Base-by-base conservation (phyloP, 768 basidiomycete species). In the Kwoniella sp. region DNA sequence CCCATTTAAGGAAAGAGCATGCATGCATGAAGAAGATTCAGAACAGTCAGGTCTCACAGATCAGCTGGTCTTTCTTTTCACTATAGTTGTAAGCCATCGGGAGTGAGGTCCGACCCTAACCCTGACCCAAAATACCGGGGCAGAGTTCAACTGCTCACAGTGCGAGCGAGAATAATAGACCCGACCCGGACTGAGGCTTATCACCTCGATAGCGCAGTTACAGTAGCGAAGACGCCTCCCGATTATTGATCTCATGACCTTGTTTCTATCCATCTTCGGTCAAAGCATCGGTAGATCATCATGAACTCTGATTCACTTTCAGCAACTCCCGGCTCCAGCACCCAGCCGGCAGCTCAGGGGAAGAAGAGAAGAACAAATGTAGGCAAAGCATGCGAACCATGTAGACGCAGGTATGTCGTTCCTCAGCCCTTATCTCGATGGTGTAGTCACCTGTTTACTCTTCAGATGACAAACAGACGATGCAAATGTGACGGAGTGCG, bases 401-500 rank as follows among this genome's bases (percentile, higher is more conserved):
- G 73, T 47, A 52, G 73, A 5, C 52, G 71, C n/a, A 59, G 73
- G 73, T 74, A 28, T 28, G 67, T 70, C 30, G 37, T 34, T 13
- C 13, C 5, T 45, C 17, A 45, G 9, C 41, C 11, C 17, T 45
- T 45, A 26, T 4, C 11, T 30, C 23, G 13, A 17, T 56, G 25
- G 8, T 29, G 5, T n/a, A n/a, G n/a, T n/a, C n/a, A n/a, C 5
- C 58, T 25, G 23, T 47, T 28, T n/a, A 25, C 15, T 17, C 20
- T 55, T 29, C 30, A 34, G 37, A 4, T 55, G 38, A 26, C 20
- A 17, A 34, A 34, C 59, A 77, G 75, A 31, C 58, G 70, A 54
- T 66, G 64, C 25, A 75, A 75, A 54, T 79, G 77, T 58, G 75
- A 77, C 63, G 77, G 77, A 22, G 29, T 71, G 1, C 64, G 63